Evolutionary conservation across 164 flowering plant genomes (phyloP), one percentile per base, ranked within the genome.

Genomic region (Cinnamomum chago): DNA sequence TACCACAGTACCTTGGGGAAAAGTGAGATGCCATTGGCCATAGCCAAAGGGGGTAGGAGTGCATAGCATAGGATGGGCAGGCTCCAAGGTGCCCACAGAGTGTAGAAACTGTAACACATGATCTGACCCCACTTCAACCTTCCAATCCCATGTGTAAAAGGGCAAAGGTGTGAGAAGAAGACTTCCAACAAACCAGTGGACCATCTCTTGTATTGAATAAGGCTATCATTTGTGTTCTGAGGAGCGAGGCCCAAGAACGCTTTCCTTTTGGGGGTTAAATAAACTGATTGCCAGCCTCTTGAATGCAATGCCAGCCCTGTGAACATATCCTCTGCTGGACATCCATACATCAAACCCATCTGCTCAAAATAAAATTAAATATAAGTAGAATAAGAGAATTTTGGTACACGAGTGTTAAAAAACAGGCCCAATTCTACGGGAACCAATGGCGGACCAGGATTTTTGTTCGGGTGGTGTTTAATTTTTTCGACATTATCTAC

Each of bases 321-420:
- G 65, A 80, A 79, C 6, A 85, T 75, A 71, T 89, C 90, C 77
- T 89, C 92, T 33, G 83, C 89, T 33, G 88, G 73, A 67, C 83
- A 84, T 18, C 90, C 92, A 76, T 89, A 89, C 73, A 83, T 75
- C 71, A 89, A 70, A 1, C 92, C 90, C 87, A 86, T 85, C 89
- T 89, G 83, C 47, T 7, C 47, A 35, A 35, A 35, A 35, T 35
- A 5, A 35, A 35, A 1, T 35, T 0, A 35, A 35, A 35, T 73
- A 13, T 35, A 1, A 51, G 15, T 22, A 62, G 65, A 62, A 20
- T 62, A 62, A 22, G 65, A 17, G 28, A 62, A 17, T 55, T 7
- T 35, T 10, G 47, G 10, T 35, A 35, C 47, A 35, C 7, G 47
- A 1, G 47, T 35, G 9, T 35, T 35, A 5, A 6, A 35, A 6